Evolutionary conservation across 495 filamentous ascomycete species (phyloP), one percentile per base, ranked within the genome.

Genomic region (Lepraria neglecta): DNA sequence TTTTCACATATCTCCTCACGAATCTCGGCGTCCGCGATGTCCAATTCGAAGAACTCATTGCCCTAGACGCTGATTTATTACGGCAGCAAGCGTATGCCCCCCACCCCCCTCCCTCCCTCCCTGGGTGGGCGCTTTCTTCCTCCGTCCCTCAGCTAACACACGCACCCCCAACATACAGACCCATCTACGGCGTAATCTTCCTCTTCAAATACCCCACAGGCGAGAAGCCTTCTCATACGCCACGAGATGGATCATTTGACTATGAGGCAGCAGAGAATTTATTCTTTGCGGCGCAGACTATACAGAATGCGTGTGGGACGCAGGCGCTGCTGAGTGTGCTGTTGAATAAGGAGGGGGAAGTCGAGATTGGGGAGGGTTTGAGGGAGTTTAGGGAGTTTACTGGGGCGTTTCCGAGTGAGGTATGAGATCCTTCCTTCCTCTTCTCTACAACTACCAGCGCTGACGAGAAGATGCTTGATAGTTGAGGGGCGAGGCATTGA

Each of bases 301-400:
- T 99, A 74, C 94, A 97, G 77, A 99, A 99, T 77, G 94, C 94
- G 30, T 99, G 94, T 78, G 94, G 92, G 60, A 99, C 94, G 17
- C 94, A 97, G 76, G 94, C 94, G 28, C 84, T 99, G 61, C 84
- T 99, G 38, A 92, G 87, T 51, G 87, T 97, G 62, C 81, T 99
- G 28, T 79, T 99, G 59, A 99, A 99, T 76, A 86, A 94, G 65
- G 84, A 85, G 17, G 69, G 59, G 21, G 69, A 75, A 14, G 75
- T 86, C 53, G 73, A 80, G 12, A 79, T 88, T 64, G 85, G 95
- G 43, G 60, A 70, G 3, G 76, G 80, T 61, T 78, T 98, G 31
- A 71, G 70, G 61, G 84, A 88, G 51, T 97, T 98, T 78, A 89
- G 88, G 70, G 91, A 95, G 17, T 99, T 99, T 77, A 92, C 91